Percentiles rank a stretch among this genome's conserved stretches.
Conservation (phyloP, 306 rosid genomes). For the Sphenostylis stenocarpa region DNA sequence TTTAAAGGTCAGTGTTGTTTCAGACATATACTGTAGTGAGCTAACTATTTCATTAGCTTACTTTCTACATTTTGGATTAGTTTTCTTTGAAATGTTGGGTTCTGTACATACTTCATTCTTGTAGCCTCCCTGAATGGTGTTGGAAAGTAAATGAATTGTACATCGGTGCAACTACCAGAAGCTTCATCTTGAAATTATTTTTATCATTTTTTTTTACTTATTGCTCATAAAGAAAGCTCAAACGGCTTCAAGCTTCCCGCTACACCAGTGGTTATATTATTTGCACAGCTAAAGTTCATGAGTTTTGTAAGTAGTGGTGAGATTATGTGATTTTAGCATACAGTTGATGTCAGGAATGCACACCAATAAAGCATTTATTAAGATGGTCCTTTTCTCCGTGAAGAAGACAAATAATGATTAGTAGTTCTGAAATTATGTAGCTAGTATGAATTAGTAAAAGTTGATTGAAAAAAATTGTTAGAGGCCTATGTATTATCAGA, state of each 20-base stretch:
- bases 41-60: not conserved
- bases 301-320: not conserved
- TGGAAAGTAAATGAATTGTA: not conserved
- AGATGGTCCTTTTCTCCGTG: not conserved
- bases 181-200: not conserved
- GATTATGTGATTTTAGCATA: not conserved
- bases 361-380: not conserved
- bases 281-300: not conserved
- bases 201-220: not conserved
- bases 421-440: not conserved
- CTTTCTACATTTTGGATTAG: not conserved
- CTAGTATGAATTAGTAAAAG: not conserved
- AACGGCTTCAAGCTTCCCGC: not conserved
- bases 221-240: not conserved
- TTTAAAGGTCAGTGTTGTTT: constrained; percentile 63
- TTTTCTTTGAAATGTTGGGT: not conserved
- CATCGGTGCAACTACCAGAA: not conserved
- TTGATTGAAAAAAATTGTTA: not conserved
- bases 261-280: not conserved
- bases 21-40: not conserved
- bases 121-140: not conserved
- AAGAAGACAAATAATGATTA: not conserved
- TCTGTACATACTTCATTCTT: constrained; percentile 1
- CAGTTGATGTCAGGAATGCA: not conserved
- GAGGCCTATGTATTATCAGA: not conserved